These are phyloP conservation scores for Ochetophila trinervis DNA, from an alignment of 306 rosid species.

Conservation along the genomic window DNA sequence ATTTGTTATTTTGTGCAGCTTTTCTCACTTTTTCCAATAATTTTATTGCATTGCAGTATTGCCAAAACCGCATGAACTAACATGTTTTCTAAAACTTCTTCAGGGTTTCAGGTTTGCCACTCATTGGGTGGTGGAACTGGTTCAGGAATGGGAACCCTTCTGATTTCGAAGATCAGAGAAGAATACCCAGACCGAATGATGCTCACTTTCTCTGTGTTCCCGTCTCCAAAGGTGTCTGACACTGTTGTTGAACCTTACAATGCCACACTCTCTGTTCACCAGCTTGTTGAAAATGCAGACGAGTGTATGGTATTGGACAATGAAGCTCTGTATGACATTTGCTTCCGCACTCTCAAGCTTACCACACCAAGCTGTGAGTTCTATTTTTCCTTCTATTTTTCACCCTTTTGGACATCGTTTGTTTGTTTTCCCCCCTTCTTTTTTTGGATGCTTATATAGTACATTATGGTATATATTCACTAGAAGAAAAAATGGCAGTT, in stretches of 20 bases:
- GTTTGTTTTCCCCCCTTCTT: not conserved
- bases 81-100: not conserved
- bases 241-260: slow-evolving; percentile 65
- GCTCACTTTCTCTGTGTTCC: slow-evolving; percentile 61
- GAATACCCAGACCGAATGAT: slow-evolving; percentile 61
- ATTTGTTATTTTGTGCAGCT: not conserved
- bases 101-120: slow-evolving; percentile 67
- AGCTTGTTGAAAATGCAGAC: slow-evolving; percentile 61
- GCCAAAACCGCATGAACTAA: not conserved
- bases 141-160: slow-evolving; percentile 63
- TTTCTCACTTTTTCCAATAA: not conserved
- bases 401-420: not conserved
- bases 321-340: slow-evolving; percentile 59
- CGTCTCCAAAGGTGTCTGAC: slow-evolving; percentile 59
- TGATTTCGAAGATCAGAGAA: slow-evolving; percentile 56
- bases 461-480: not conserved
- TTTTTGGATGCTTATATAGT: not conserved
- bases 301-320: slow-evolving; percentile 69
- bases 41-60: not conserved
- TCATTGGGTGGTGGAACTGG: slow-evolving; percentile 65
- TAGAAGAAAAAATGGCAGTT: too few species aligned
- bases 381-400: not conserved
- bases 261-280: slow-evolving; percentile 62
- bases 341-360: slow-evolving; percentile 58
- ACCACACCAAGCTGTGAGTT: slow-evolving; percentile 65